Base-by-base conservation (phyloP, 1,139 yeast species). In the Geotrichum cucujoidarum region DNA sequence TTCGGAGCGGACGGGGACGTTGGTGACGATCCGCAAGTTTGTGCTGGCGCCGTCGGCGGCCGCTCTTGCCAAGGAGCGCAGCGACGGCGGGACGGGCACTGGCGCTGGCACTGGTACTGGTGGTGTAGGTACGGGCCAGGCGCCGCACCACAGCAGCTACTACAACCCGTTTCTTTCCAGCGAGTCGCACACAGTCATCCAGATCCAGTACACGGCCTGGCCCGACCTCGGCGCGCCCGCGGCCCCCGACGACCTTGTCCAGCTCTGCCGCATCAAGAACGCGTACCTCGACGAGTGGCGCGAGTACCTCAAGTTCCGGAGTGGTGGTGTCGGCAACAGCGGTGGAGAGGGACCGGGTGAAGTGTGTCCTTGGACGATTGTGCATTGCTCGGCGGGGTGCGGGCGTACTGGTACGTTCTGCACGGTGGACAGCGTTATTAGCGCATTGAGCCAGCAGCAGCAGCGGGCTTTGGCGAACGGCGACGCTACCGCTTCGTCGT, bases 341-440 rank as follows among this genome's bases (percentile, higher is more conserved):
- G 13, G 25, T 10, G 14, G 32, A 29, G 31, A n/a, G n/a, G n/a
- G n/a, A n/a, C n/a, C n/a, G n/a, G n/a, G n/a, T n/a, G 36, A 47
- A 24, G 11, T 41, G 13, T 24, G 18, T 3, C 47, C 47, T 4
- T 31, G 56, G 14, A 68, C 82, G 0, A 65, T 85, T 27, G 86
- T 86, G 8, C 95, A 87, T 64, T 87, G 95, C 63, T 81, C 90
- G 2, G 95, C 95, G 0, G 95, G 95, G 0, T 87, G 95, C 65
- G 95, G 95, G 2, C 75, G 95, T 57, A 87, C 95, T 0, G 95
- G 95, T 2, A 86, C 90, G 0, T 83, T 85, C 55, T 82, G 89
- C 51, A 74, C 92, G 0, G 72, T 85, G 36, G 95, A 87, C 64
- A 71, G 83, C 17, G 69, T 83, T 25, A 60, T 82, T 33, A 78